A percentile compares a stretch with the other conserved stretches of the same genome.
Evolutionary conservation across 352 stramenopile species (phyloP).

Genomic region (Phytophthora multivora): DNA sequence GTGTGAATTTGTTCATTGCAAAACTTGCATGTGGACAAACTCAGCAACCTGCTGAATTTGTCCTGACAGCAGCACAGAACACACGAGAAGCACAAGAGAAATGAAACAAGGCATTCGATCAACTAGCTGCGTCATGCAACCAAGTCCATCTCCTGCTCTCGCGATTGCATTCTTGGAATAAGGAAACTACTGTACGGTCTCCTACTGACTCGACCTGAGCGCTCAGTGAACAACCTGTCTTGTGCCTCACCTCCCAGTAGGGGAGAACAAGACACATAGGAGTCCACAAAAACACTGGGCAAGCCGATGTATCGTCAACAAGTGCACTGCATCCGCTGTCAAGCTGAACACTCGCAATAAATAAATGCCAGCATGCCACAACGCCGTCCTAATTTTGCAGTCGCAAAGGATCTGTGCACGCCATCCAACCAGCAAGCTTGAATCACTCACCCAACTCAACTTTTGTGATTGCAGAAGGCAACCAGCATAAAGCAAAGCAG

Average conservation of each 20-base stretch:
- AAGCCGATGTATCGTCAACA: conserved; percentile 11
- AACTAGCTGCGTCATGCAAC: conserved; percentile 34
- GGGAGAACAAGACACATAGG: conserved; percentile 29
- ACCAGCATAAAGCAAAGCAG: conserved; percentile 22
- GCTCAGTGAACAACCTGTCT: conserved; percentile 9
- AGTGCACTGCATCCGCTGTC: conserved; percentile 2
- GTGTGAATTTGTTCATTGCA: no score
- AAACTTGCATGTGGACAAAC: no score
- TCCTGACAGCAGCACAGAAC: no score
- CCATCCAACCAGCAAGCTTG: conserved; percentile 8
- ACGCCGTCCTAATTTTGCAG: conserved; percentile 35
- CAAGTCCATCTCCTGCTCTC: conserved; percentile 5
- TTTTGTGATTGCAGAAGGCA: conserved; percentile 39
- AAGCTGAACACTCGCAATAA: conserved; percentile 37
- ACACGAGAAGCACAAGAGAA: no score
- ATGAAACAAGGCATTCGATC: conserved; percentile 12
- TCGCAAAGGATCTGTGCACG: conserved; percentile 7
- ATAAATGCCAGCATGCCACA: conserved; percentile 33
- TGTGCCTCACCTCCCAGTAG: conserved; percentile 28
- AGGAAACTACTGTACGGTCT: conserved; percentile 18
- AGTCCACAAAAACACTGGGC: conserved; percentile 8
- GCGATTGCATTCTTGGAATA: conserved; percentile 30
- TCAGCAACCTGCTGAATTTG: no score
- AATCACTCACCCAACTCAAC: conserved; percentile 12
- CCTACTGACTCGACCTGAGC: conserved; percentile 21